Conservation (phyloP, 2,329 filamentous ascomycete species). For the Trichothecium roseum region DNA sequence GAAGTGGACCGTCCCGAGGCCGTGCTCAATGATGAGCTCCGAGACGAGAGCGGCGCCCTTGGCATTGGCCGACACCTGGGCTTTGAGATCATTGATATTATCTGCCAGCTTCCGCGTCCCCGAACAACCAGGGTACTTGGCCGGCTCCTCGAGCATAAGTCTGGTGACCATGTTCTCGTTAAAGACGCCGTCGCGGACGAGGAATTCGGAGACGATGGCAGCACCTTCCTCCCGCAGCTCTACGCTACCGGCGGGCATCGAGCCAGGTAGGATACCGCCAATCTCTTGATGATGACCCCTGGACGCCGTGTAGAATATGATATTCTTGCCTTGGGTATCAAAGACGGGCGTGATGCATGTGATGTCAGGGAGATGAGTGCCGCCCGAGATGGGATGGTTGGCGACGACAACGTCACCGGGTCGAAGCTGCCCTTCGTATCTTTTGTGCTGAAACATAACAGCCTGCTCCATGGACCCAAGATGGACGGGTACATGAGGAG, state of each 20-base stretch:
- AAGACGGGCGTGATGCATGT: constrained; percentile 25
- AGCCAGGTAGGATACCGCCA: constrained; percentile 71
- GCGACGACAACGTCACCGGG: constrained; percentile 66
- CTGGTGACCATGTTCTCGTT: constrained; percentile 45
- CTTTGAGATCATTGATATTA: constrained; percentile 79
- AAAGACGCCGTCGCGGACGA: constrained; percentile 68
- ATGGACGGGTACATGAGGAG: constrained; percentile 67
- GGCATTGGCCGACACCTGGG: constrained; percentile 78
- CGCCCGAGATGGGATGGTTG: constrained; percentile 29
- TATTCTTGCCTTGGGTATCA: constrained; percentile 18
- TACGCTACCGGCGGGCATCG: constrained; percentile 69
- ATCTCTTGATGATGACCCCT: constrained; percentile 32
- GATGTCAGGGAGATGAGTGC: constrained; percentile 27
- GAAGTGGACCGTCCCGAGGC: constrained; percentile 60
- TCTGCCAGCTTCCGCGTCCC: constrained; percentile 72
- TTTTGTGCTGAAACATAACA: constrained; percentile 56
- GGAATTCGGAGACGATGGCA: constrained; percentile 54
- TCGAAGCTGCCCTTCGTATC: constrained; percentile 58
- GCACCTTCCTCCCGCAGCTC: constrained; percentile 56
- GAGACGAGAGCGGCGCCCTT: constrained; percentile 71
- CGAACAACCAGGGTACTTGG: constrained; percentile 63
- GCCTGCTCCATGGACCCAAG: constrained; percentile 72
- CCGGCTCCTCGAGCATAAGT: constrained; percentile 43
- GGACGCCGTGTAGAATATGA: constrained; percentile 18
- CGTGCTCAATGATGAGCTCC: constrained; percentile 62